Percentiles rank a stretch among this genome's conserved stretches.
Conservation (phyloP, 2,329 filamentous ascomycete genomes). For the Paracamarosporium sp. region DNA sequence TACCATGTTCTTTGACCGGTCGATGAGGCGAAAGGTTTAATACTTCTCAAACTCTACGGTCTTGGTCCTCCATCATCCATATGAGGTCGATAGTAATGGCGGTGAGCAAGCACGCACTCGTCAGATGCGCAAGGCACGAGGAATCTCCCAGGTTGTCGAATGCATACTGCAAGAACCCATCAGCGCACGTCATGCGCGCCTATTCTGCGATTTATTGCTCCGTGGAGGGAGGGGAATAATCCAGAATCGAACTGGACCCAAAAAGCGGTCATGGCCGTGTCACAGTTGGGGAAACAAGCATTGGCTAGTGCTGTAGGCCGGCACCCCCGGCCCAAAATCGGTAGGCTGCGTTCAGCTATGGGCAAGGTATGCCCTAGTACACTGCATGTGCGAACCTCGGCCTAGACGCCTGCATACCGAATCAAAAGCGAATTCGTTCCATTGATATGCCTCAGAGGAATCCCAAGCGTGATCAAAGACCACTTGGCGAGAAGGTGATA, state of each 20-base stretch:
- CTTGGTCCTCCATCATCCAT: background rate
- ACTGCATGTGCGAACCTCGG: background rate
- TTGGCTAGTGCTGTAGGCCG: background rate
- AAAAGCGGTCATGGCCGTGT: background rate
- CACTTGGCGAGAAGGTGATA: background rate
- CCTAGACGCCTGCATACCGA: background rate
- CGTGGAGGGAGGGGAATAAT: background rate
- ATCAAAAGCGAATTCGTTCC: background rate
- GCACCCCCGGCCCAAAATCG: background rate
- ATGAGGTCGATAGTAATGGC: constrained; percentile 3
- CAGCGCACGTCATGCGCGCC: background rate
- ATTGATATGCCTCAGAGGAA: background rate
- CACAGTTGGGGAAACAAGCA: constrained; percentile 5
- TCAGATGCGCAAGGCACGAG: constrained; percentile 6
- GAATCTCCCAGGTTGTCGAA: background rate
- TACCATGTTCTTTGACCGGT: constrained; percentile 8
- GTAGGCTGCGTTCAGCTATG: background rate
- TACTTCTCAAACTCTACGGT: background rate
- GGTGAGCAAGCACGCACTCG: constrained; percentile 11
- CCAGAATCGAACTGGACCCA: background rate
- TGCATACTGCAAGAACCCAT: background rate
- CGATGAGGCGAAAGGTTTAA: constrained; percentile 3
- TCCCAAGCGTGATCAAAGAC: background rate
- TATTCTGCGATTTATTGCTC: background rate
- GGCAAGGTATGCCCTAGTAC: background rate